Conservation (phyloP, 1,284 basidiomycete genomes). For the Cerioporus squamosus region DNA sequence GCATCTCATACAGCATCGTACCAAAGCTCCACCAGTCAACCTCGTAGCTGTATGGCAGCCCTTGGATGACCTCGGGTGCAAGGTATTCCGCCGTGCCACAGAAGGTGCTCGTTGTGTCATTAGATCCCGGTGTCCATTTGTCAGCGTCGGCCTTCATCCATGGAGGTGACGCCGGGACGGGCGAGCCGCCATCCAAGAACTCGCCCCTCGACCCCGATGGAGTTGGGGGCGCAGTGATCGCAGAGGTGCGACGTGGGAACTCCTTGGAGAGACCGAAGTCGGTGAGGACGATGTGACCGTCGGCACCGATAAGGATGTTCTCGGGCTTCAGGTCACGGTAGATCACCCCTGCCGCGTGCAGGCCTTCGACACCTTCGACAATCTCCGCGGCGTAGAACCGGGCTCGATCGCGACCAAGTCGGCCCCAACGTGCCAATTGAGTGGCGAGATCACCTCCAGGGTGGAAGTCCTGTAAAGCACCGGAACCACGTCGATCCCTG, state of each 20-base stretch:
- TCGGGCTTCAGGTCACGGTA: constrained; percentile 93
- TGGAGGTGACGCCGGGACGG: constrained; percentile 55
- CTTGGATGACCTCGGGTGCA: constrained; percentile 93
- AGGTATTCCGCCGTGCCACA: constrained; percentile 95
- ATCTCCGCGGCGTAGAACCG: constrained; percentile 97
- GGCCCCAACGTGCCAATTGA: constrained; percentile 93
- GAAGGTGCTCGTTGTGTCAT: constrained; percentile 81
- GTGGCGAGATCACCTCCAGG: constrained; percentile 96
- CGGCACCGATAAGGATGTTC: constrained; percentile 91
- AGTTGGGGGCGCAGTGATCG: constrained; percentile 57
- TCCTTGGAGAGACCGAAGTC: constrained; percentile 95
- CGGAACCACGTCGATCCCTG: not conserved
- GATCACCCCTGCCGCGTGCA: constrained; percentile 87
- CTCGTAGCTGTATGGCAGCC: constrained; percentile 89
- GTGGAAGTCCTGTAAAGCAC: constrained; percentile 78
- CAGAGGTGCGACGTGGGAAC: constrained; percentile 61
- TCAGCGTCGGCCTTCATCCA: constrained; percentile 74
- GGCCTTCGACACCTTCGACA: constrained; percentile 90
- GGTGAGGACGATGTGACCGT: constrained; percentile 94
- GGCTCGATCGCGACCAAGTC: constrained; percentile 89
- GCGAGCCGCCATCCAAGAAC: constrained; percentile 50
- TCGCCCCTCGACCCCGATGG: constrained; percentile 56
- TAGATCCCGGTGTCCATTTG: constrained; percentile 55
- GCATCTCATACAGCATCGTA: constrained; percentile 96
- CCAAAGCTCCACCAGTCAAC: constrained; percentile 99